A percentile compares a stretch with the other conserved stretches of the same genome.
These are phyloP conservation scores for Barnettozyma californica DNA, from an alignment of 805 yeast species.

Conservation along the genomic window DNA sequence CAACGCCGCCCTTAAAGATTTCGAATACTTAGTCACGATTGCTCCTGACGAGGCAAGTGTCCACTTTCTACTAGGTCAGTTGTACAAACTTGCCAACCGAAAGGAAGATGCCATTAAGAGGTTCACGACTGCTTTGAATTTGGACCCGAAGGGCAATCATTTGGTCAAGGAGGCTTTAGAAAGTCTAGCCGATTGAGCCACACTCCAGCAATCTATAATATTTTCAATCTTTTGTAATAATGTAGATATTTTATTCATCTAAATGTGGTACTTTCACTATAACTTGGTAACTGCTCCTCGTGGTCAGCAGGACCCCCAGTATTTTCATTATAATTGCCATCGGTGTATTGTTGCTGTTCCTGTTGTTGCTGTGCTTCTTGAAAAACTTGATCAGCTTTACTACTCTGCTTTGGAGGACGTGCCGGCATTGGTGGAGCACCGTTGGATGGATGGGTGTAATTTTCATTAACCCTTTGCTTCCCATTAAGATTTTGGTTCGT, in stretches of 20 bases:
- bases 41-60: conserved; percentile 96
- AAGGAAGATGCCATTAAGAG: conserved; percentile 76
- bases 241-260: background rate
- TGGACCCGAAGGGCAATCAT: conserved; percentile 91
- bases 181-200: conserved; percentile 18
- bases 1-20: conserved; percentile 65
- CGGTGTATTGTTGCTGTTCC: background rate
- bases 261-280: conserved; percentile 5
- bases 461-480: background rate
- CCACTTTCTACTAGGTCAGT: conserved; percentile 82
- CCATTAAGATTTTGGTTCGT: background rate
- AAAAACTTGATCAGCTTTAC: background rate
- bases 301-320: background rate
- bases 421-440: background rate
- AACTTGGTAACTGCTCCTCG: conserved; percentile 10
- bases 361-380: conserved; percentile 2
- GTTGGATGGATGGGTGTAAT: background rate
- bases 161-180: conserved; percentile 83
- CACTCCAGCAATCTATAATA: background rate
- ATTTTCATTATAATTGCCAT: background rate
- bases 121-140: conserved; percentile 80
- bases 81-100: conserved; percentile 71
- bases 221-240: too few relatives aligned
- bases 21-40: conserved; percentile 62
- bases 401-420: background rate